Base-by-base conservation (phyloP, 2,329 filamentous ascomycete genomes). In the Hypomyces rosellus region DNA sequence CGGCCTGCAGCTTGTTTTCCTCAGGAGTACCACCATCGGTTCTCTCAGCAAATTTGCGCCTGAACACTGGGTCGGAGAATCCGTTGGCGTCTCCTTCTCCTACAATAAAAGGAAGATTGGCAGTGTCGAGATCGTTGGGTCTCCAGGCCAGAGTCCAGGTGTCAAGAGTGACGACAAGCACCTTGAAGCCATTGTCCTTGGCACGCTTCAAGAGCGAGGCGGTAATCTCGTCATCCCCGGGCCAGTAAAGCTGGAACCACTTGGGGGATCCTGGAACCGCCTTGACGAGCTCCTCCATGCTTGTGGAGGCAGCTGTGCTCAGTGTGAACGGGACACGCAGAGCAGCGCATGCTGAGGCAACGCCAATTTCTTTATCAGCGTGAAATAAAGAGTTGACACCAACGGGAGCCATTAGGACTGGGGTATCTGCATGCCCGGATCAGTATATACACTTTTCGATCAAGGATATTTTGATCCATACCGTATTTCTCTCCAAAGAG, bases 191-290 rank as follows among this genome's bases (percentile, higher is more conserved):
- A 33, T 71, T 75, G 0, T 67, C 71, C 60, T 80, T 81, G 1
- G 85, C 86, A 0, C 85, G 75, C 1, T 66, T 61, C 4, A 89
- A 72, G 14, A 89, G 68, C 1, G 80, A 85, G 0, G 75, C 69
- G 0, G 85, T 89, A 49, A 89, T 71, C 3, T 83, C 78, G 47
- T 89, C 76, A 49, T 80, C 77, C 16, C 74, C 68, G 0, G 86
- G 85, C 83, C 85, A 89, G 68, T 90, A 90, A 0, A 90, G 75
- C 62, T 90, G 86, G 63, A 77, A 90, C 84, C 84, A 90, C 11
- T 84, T 71, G 33, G 76, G 71, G 0, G 80, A 79, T 5, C 76
- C 67, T 0, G 76, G 77, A 46, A 76, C 81, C 0, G 80, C 81
- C 7, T 70, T 60, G 0, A 81, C 83, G 0, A 88, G 77, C 45